Evolutionary conservation across 768 basidiomycete genomes (phyloP).

Genomic region (Phanerochaete carnosa): DNA sequence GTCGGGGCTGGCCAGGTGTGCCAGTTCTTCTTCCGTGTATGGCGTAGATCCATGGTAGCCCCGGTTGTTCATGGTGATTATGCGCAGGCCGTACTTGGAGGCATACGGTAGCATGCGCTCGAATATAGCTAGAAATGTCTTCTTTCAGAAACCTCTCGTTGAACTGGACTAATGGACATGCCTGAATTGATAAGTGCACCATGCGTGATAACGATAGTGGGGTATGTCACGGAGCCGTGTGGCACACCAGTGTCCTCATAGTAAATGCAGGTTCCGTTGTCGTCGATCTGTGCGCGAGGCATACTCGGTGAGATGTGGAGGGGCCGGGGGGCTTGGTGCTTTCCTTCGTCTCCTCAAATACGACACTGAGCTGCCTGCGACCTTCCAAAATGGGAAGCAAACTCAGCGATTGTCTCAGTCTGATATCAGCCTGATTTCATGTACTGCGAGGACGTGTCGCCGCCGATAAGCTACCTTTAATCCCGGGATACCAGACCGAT

Average conservation of each 20-base stretch:
- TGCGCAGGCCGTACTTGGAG: background rate
- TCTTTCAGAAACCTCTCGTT: background rate
- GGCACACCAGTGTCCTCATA: constrained; percentile 19
- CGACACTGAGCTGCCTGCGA: too few species aligned
- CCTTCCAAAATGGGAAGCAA: too few species aligned
- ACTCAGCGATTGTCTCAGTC: too few species aligned
- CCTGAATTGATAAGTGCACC: constrained; percentile 13
- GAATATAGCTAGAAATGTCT: background rate
- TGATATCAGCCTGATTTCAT: too few species aligned
- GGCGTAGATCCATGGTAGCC: constrained; percentile 2
- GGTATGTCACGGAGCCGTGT: background rate
- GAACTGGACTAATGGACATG: background rate
- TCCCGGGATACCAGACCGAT: too few species aligned
- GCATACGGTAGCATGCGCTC: constrained; percentile 1
- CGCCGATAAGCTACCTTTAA: too few species aligned
- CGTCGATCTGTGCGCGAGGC: constrained; percentile 14
- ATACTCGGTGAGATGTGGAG: too few species aligned
- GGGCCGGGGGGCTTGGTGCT: too few species aligned
- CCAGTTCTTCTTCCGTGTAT: background rate
- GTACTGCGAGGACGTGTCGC: too few species aligned
- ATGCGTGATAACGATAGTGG: constrained; percentile 15
- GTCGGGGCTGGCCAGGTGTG: background rate
- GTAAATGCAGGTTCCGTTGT: constrained; percentile 8
- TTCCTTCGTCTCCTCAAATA: too few species aligned
- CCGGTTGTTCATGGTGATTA: constrained; percentile 7